Conservation (phyloP, 2,329 filamentous ascomycete species). For the Penicillium sp. region DNA sequence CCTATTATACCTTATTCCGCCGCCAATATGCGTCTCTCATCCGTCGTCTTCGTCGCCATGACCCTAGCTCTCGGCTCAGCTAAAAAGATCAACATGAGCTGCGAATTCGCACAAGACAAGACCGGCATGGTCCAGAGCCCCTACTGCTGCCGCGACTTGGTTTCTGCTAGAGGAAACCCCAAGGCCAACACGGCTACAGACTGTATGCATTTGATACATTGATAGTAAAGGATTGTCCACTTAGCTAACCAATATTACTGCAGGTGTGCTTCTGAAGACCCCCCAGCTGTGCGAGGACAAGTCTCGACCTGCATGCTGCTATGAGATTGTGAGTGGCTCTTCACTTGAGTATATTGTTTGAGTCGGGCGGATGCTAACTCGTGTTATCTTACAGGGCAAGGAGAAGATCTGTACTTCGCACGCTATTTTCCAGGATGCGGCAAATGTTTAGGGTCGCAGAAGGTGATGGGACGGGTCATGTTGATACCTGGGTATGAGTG, state of each 20-base stretch:
- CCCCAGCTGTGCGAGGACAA: constrained; percentile 26
- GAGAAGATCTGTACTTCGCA: constrained; percentile 31
- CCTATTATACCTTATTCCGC: not conserved
- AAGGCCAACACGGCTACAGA: constrained; percentile 22
- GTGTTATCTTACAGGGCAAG: constrained; percentile 15
- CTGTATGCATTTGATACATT: constrained; percentile 19
- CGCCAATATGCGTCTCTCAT: constrained; percentile 21
- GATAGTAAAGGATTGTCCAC: not conserved
- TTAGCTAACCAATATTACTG: constrained; percentile 7
- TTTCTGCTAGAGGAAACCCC: constrained; percentile 16
- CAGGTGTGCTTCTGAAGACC: constrained; percentile 14
- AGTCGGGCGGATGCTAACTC: not conserved
- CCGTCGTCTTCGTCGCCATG: constrained; percentile 12
- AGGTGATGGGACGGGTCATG: not conserved
- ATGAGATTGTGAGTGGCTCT: constrained; percentile 27
- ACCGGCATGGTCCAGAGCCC: constrained; percentile 28
- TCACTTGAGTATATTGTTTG: not conserved
- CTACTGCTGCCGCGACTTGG: constrained; percentile 31
- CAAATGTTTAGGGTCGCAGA: constrained; percentile 13
- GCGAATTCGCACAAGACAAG: constrained; percentile 26
- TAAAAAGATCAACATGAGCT: constrained; percentile 27
- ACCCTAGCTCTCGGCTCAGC: constrained; percentile 19
- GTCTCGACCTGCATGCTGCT: constrained; percentile 32
- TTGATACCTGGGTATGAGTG: constrained; percentile 1
- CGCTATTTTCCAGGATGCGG: constrained; percentile 20